Evolutionary conservation across 1,284 basidiomycete genomes (phyloP), one percentile per base, ranked within the genome.

Genomic region (Rhodotorula sp.): DNA sequence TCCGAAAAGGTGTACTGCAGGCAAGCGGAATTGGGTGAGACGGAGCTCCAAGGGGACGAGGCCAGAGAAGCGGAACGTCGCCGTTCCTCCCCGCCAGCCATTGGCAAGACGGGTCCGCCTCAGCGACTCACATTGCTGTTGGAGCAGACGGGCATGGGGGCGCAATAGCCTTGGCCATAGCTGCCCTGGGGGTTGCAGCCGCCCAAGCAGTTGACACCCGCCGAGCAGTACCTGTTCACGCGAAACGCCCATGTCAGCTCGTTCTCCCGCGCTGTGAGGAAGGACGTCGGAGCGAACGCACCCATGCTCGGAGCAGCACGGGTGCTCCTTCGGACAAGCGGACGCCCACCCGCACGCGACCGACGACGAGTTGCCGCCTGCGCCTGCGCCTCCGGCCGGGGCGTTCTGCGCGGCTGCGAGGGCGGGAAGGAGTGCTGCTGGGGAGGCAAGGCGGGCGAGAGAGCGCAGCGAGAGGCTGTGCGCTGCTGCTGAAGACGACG

Each of bases 1-100:
- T 76, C 75, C 34, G 67, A 23, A 46, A 76, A 76, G 12, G 75
- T 76, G 68, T 72, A 74, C 74, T 75, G 69, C n/a, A 7, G 5
- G 27, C 3, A 8, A 7, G 19, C 10, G 21, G 4, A 3, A 21
- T 34, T 5, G 21, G 21, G 41, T 46, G 10, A 41, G 62, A 17
- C 17, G 25, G 4, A 34, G 34, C 5, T 34, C 34, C 34, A 34
- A 34, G 3, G 2, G 34, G 34, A 34, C 5, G 2, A 34, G 34
- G 34, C 34, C 34, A 34, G 34, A 34, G 34, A 34, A 34, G 34
- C 34, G 34, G 34, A 34, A 34, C 34, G 34, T 34, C 34, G 34
- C 34, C 3, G 34, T 34, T 34, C 34, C 34, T 34, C 5, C 5
- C 34, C 34, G 34, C 34, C 34, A 5, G 34, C 34, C 34, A 34